A percentile compares a stretch with the other conserved stretches of the same genome.
Evolutionary conservation across 192 early-diverging fungal species (phyloP).

Genomic region (Coemansia sp.): DNA sequence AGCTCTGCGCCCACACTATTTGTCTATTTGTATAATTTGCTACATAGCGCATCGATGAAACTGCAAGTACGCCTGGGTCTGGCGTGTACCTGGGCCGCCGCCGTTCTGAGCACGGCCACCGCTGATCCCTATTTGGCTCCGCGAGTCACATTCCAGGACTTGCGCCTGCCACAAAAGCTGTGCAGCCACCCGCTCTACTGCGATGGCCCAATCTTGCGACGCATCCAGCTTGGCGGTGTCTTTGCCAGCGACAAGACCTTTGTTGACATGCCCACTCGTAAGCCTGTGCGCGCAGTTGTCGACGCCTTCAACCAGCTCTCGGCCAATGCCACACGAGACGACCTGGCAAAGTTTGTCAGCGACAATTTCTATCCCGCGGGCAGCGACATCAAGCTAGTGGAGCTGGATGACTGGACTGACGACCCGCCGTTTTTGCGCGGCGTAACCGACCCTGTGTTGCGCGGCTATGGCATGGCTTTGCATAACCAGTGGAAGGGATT

Average conservation of each 20-base stretch:
- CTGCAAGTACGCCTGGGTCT: neutral
- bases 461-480: conserved; percentile 55
- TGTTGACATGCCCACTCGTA: conserved; percentile 66
- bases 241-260: conserved; percentile 71
- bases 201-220: conserved; percentile 56
- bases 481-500: conserved; percentile 64
- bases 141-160: conserved; percentile 5
- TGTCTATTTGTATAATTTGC: neutral
- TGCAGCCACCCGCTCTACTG: conserved; percentile 70
- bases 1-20: neutral
- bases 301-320: conserved; percentile 52
- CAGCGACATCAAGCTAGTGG: conserved; percentile 49
- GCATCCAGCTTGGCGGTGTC: conserved; percentile 57
- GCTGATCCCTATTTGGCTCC: conserved; percentile 8
- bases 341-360: conserved; percentile 57
- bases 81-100: neutral
- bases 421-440: conserved; percentile 52
- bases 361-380: conserved; percentile 60
- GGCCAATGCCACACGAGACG: conserved; percentile 18
- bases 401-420: conserved; percentile 53
- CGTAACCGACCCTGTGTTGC: conserved; percentile 53
- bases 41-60: neutral
- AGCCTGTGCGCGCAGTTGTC: conserved; percentile 55
- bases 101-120: neutral
- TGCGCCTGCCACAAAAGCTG: conserved; percentile 17